Percentiles rank a stretch among this genome's conserved stretches.
phyloP scores from a whole-genome alignment of 2,329 filamentous ascomycete genomes.

The Arthrinium puccinioides region DNA sequence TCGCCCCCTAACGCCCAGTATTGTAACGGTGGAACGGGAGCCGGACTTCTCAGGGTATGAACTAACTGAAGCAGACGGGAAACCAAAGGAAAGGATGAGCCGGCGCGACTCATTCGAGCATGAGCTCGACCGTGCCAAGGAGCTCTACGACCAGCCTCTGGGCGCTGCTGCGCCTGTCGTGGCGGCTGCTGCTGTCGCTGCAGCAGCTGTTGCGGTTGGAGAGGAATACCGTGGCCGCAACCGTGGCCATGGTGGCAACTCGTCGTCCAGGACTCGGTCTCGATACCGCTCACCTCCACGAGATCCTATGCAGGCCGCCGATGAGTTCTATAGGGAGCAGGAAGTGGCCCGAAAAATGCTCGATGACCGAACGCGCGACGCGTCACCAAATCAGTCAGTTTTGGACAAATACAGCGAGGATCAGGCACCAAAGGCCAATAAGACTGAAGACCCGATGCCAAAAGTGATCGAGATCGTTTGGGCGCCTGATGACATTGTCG shows the following conservation, averaged over 20 bases:
- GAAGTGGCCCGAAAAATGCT: slow-evolving; percentile 45
- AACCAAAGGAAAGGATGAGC: slow-evolving; percentile 32
- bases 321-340: slow-evolving; percentile 50
- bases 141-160: slow-evolving; percentile 36
- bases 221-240: slow-evolving; percentile 24
- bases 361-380: slow-evolving; percentile 44
- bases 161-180: slow-evolving; percentile 41
- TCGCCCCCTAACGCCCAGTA: slow-evolving; percentile 39
- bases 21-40: slow-evolving; percentile 47
- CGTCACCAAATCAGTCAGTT: slow-evolving; percentile 45
- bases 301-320: slow-evolving; percentile 47
- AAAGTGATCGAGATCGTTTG: slow-evolving; percentile 41
- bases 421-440: too few relatives aligned
- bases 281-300: slow-evolving; percentile 22
- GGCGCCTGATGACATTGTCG: slow-evolving; percentile 42
- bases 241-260: slow-evolving; percentile 24
- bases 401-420: slow-evolving; percentile 45
- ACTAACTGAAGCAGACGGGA: slow-evolving; percentile 16
- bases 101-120: slow-evolving; percentile 44
- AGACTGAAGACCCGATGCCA: slow-evolving; percentile 15
- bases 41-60: slow-evolving; percentile 35
- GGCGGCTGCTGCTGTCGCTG: slow-evolving; percentile 38
- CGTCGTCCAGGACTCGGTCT: slow-evolving; percentile 26
- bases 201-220: slow-evolving; percentile 37
- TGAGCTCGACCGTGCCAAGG: slow-evolving; percentile 35